Evolutionary conservation across 75 land plant species (phyloP).

Genomic region (Pinus albicaulis): DNA sequence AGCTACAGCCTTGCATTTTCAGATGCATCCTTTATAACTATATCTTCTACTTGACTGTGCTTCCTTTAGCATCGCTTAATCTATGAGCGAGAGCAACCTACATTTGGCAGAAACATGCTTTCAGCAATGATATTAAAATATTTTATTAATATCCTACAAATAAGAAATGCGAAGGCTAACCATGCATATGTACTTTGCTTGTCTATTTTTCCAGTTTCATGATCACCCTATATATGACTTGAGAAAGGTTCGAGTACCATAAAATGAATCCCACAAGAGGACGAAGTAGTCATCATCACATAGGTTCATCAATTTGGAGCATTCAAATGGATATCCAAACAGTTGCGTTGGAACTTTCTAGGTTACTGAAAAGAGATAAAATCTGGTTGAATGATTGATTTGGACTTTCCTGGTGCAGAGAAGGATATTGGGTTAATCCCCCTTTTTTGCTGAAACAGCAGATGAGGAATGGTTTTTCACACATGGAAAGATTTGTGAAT

Average conservation of each 20-base stretch:
- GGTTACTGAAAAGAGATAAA: background rate
- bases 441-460: too few relatives aligned
- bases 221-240: background rate
- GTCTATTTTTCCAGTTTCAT: background rate
- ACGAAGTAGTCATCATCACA: too few relatives aligned
- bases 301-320: too few relatives aligned
- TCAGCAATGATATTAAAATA: background rate
- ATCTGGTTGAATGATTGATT: background rate
- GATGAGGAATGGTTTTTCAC: too few relatives aligned
- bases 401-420: background rate
- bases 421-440: too few relatives aligned
- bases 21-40: too few relatives aligned
- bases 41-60: too few relatives aligned
- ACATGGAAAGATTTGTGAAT: too few relatives aligned
- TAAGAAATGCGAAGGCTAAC: background rate
- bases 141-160: background rate
- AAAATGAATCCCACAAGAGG: too few relatives aligned
- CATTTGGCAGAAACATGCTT: background rate
- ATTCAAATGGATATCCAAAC: background rate
- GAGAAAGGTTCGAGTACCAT: too few relatives aligned
- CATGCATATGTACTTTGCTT: background rate
- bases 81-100: slow-evolving; percentile 30
- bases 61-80: too few relatives aligned
- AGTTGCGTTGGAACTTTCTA: background rate
- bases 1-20: too few relatives aligned